A percentile compares a stretch with the other conserved stretches of the same genome.
phyloP scores from a whole-genome alignment of 257 asterid species.

The Lavandula angustifolia region DNA sequence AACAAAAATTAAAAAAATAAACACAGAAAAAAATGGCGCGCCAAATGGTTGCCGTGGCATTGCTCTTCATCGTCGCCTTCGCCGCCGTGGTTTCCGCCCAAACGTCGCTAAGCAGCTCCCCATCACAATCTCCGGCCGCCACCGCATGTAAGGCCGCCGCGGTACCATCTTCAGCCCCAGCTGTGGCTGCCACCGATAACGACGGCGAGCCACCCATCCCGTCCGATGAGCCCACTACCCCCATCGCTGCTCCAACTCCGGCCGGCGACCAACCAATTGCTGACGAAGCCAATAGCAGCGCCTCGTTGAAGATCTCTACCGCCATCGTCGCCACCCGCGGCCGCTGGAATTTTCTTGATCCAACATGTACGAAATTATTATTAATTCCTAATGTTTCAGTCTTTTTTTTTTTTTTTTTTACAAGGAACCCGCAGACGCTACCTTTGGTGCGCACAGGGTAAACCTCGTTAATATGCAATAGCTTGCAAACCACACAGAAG shows the following conservation, averaged over 20 bases:
- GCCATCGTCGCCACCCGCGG: constrained; percentile 21
- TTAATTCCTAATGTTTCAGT: too few relatives aligned
- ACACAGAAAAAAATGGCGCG: constrained; percentile 55
- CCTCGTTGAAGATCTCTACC: constrained; percentile 18
- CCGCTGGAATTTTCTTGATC: constrained; percentile 17
- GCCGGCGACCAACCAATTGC: constrained; percentile 7
- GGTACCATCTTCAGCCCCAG: constrained; percentile 28
- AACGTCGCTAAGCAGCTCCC: constrained; percentile 38
- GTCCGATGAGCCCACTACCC: constrained; percentile 25
- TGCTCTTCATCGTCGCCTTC: constrained; percentile 51
- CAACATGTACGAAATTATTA: too few relatives aligned
- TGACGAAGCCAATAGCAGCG: not conserved
- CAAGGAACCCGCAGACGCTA: too few relatives aligned
- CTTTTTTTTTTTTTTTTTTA: too few relatives aligned
- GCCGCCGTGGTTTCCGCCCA: constrained; percentile 56
- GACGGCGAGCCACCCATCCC: constrained; percentile 1
- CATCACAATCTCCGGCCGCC: constrained; percentile 40
- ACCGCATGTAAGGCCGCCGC: constrained; percentile 10
- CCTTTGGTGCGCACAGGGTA: too few relatives aligned
- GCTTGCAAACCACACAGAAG: too few relatives aligned
- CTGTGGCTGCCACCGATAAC: not conserved
- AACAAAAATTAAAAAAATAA: too few relatives aligned
- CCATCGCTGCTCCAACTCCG: constrained; percentile 30
- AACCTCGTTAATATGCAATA: too few relatives aligned
- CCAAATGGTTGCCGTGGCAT: constrained; percentile 46